Conservation (phyloP, 116 monocot genomes). For the Dioscorea cayenensis region DNA sequence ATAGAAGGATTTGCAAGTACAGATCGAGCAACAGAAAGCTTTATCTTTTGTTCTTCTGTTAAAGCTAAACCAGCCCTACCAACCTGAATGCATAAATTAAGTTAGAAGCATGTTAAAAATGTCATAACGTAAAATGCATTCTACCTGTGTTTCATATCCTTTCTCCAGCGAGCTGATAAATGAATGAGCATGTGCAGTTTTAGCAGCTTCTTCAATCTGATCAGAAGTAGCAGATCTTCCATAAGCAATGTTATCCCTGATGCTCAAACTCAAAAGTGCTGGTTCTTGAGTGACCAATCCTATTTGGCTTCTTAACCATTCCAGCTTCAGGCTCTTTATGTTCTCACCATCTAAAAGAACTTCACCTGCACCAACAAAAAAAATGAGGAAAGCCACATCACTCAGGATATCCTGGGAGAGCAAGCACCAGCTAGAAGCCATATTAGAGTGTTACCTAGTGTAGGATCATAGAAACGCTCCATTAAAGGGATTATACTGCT, state of each 20-base stretch:
- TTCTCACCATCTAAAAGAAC: constrained; percentile 96
- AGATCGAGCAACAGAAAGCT: constrained; percentile 87
- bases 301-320: constrained; percentile 98
- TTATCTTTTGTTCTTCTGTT: constrained; percentile 92
- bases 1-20: constrained; percentile 93
- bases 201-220: constrained; percentile 98
- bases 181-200: constrained; percentile 89
- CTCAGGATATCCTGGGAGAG: neutral
- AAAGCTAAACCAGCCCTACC: constrained; percentile 79
- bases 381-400: neutral
- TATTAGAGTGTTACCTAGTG: constrained; percentile 47
- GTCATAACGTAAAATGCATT: neutral
- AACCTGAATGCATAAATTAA: constrained; percentile 34
- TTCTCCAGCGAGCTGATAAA: constrained; percentile 83
- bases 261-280: constrained; percentile 84
- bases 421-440: neutral
- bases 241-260: constrained; percentile 94
- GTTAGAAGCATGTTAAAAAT: neutral
- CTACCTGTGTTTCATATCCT: constrained; percentile 88
- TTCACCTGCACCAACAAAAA: constrained; percentile 55
- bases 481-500: constrained; percentile 99
- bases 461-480: constrained; percentile 99
- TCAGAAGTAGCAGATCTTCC: constrained; percentile 66
- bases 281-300: constrained; percentile 94
- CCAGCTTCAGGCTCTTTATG: constrained; percentile 83